Evolutionary conservation across 345 rosid genomes (phyloP).

Genomic region (Eutrema yunnanense): DNA sequence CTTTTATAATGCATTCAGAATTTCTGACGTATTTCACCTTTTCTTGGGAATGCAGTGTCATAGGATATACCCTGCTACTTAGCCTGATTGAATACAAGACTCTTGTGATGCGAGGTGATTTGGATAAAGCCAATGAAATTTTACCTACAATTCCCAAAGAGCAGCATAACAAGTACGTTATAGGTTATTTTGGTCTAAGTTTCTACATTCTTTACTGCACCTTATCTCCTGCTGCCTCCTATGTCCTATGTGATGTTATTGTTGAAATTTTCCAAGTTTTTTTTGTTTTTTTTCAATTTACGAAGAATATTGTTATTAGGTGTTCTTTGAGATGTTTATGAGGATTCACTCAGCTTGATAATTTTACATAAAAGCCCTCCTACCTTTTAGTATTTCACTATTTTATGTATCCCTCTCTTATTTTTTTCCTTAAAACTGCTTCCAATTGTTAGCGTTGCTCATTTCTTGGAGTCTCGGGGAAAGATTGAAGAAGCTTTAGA

Average conservation of each 20-base stretch:
- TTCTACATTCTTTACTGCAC: background rate
- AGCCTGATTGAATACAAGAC: slow-evolving; percentile 93
- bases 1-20: background rate
- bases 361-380: background rate
- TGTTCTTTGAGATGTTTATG: background rate
- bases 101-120: slow-evolving; percentile 92
- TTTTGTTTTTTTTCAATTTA: background rate
- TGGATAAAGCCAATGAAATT: slow-evolving; percentile 67
- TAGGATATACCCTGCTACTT: slow-evolving; percentile 80
- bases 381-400: background rate
- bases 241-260: background rate
- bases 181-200: background rate
- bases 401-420: background rate
- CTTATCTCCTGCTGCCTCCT: background rate
- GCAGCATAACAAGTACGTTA: slow-evolving; percentile 68
- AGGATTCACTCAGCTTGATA: background rate
- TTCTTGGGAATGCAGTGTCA: slow-evolving; percentile 44
- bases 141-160: slow-evolving; percentile 86
- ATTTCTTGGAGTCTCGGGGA: slow-evolving; percentile 94
- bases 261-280: background rate
- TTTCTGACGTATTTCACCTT: slow-evolving; percentile 2
- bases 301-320: background rate
- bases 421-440: background rate
- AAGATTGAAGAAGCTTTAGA: slow-evolving; percentile 95
- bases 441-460: slow-evolving; percentile 74